Conservation (phyloP, 2,329 filamentous ascomycete species). For the Huntiella savannae region DNA sequence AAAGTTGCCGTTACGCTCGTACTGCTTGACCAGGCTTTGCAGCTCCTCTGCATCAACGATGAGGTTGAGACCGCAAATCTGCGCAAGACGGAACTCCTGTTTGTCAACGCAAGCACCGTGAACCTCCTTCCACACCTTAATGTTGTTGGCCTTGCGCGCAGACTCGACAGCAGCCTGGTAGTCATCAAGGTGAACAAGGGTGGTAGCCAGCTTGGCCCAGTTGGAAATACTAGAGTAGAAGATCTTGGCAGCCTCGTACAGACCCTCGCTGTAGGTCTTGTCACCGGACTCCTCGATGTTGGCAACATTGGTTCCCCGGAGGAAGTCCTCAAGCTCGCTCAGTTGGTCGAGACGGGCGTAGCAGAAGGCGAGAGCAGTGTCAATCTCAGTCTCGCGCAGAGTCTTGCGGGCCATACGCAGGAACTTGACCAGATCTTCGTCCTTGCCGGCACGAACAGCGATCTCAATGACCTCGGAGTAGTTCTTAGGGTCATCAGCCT, state of each 20-base stretch:
- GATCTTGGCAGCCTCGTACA: conserved; percentile 93
- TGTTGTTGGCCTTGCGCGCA: conserved; percentile 94
- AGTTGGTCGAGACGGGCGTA: conserved; percentile 85
- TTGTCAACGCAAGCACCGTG: conserved; percentile 90
- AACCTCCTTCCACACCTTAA: conserved; percentile 98
- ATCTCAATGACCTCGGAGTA: conserved; percentile 93
- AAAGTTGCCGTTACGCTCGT: conserved; percentile 93
- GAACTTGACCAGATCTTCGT: conserved; percentile 92
- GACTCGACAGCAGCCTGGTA: conserved; percentile 97
- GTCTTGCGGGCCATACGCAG: conserved; percentile 96
- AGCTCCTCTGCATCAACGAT: conserved; percentile 96
- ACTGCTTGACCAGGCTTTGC: conserved; percentile 81
- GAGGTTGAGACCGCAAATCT: conserved; percentile 95
- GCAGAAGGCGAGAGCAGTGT: conserved; percentile 85
- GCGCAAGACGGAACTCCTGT: conserved; percentile 96
- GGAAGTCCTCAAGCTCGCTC: conserved; percentile 85
- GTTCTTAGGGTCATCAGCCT: conserved; percentile 80
- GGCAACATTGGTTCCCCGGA: conserved; percentile 80
- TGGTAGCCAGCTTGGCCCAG: conserved; percentile 97
- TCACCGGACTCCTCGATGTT: conserved; percentile 94
- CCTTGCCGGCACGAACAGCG: conserved; percentile 86
- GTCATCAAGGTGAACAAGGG: conserved; percentile 86
- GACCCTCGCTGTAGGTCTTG: conserved; percentile 88
- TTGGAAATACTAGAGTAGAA: conserved; percentile 98
- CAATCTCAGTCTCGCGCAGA: conserved; percentile 77